Conservation (phyloP, 1,284 basidiomycete species). For the Leccinum pachyderme region DNA sequence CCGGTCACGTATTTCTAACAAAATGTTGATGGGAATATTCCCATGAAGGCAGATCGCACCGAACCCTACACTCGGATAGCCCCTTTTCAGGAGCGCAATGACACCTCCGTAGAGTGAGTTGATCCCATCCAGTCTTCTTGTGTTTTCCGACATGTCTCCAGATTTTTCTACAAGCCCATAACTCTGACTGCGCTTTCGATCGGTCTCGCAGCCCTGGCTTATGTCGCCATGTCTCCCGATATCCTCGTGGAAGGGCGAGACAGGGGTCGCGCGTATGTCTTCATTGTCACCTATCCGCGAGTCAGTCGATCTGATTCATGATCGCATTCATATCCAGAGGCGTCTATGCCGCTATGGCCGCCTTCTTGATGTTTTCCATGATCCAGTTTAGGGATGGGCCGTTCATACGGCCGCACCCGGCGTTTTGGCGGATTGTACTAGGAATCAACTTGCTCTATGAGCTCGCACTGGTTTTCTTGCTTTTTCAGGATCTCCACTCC, state of each 20-base stretch:
- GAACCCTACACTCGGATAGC: slow-evolving; percentile 77
- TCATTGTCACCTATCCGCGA: slow-evolving; percentile 4
- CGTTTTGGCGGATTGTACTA: slow-evolving; percentile 72
- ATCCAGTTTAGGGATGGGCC: slow-evolving; percentile 85
- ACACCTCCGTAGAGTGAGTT: slow-evolving; percentile 76
- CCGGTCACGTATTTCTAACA: slow-evolving; percentile 1
- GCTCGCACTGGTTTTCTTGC: slow-evolving; percentile 73
- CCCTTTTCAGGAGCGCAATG: slow-evolving; percentile 78
- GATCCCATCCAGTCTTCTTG: not conserved
- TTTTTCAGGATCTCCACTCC: slow-evolving; percentile 80
- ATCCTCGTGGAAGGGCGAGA: slow-evolving; percentile 76
- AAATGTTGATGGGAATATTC: slow-evolving; percentile 17
- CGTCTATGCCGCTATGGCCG: slow-evolving; percentile 63
- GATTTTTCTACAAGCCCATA: slow-evolving; percentile 81
- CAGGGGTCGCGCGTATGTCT: slow-evolving; percentile 70
- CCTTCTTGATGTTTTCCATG: slow-evolving; percentile 77
- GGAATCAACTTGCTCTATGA: slow-evolving; percentile 82
- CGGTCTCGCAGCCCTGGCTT: slow-evolving; percentile 66
- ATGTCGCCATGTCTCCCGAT: slow-evolving; percentile 76
- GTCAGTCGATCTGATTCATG: slow-evolving; percentile 4
- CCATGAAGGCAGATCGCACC: slow-evolving; percentile 73
- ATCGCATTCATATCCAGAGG: slow-evolving; percentile 45
- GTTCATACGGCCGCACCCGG: slow-evolving; percentile 71
- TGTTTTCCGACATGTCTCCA: slow-evolving; percentile 26
- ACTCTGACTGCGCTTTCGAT: slow-evolving; percentile 68